Percentiles rank a stretch among this genome's conserved stretches.
Conservation (phyloP, 768 basidiomycete species). For the Serendipita indica region DNA sequence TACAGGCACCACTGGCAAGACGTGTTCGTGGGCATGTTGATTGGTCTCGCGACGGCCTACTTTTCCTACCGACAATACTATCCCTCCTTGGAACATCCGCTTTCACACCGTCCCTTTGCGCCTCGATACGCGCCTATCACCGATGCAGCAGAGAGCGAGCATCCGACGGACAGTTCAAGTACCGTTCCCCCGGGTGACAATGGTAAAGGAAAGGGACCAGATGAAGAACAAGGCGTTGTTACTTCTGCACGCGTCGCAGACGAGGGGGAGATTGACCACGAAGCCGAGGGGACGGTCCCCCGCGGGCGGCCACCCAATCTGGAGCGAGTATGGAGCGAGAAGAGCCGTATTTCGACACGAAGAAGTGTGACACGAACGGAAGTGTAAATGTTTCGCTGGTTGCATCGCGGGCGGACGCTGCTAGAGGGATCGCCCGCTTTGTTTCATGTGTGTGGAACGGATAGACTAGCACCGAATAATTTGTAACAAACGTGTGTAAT, state of each 20-base stretch:
- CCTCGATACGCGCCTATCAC: slow-evolving; percentile 23
- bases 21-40: slow-evolving; percentile 58
- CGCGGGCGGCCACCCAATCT: not conserved
- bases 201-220: not conserved
- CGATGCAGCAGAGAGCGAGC: too few species aligned
- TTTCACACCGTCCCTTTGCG: slow-evolving; percentile 54
- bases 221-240: not conserved
- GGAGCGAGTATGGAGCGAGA: not conserved
- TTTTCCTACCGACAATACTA: slow-evolving; percentile 78
- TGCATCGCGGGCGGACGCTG: too few species aligned
- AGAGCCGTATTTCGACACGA: too few species aligned
- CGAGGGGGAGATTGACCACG: not conserved
- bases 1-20: slow-evolving; percentile 74
- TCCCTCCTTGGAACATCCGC: slow-evolving; percentile 46
- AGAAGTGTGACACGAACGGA: too few species aligned
- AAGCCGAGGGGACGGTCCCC: not conserved
- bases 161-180: not conserved
- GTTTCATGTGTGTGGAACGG: too few species aligned
- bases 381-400: too few species aligned
- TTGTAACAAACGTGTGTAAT: too few species aligned
- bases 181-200: not conserved
- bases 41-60: slow-evolving; percentile 59
- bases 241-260: not conserved
- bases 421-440: too few species aligned
- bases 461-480: too few species aligned